Base-by-base conservation (phyloP, 2,329 filamentous ascomycete genomes). In the Zalaria sp. region DNA sequence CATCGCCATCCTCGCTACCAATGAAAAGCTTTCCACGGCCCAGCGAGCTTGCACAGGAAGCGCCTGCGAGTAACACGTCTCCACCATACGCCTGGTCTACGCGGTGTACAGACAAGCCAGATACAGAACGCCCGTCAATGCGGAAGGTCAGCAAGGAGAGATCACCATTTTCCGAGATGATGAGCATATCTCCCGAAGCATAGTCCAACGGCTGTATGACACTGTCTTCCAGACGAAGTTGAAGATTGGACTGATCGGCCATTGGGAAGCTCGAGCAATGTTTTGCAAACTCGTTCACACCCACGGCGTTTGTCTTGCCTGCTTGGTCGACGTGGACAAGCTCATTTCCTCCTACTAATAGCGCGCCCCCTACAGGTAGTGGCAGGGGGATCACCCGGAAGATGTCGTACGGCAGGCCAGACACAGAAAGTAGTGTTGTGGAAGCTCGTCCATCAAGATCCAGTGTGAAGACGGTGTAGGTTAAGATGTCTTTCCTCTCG, bases 251-350 rank as follows among this genome's bases (percentile, higher is more conserved):
- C 61, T 95, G 89, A 57, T 98, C 91, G 4, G 76, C 73, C 57
- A 98, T 77, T 39, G 81, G 76, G 53, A 95, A 96, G 0, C 81
- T 75, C 2, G 89, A 94, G 48, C 77, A 76, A 46, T 83, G 76
- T 57, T 80, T 85, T 4, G 88, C 81, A 63, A 94, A 93, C 29
- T 85, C 75, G 55, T 98, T 98, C 48, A 98, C 84, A 3, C 83
- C 89, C 44, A 96, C 82, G 2, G 87, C 89, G 54, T 86, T 94
- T 8, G 87, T 76, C 60, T 93, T 95, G 27, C 91, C 91, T 7
- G 86, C 86, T 67, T 98, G 91, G 56, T 96, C 89, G 49, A 98
- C 79, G 59, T 98, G 91, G 46, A 98, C 83, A 47, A 98, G 63
- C 57, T 95, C 87, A 57, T 98, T 96, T 38, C 75, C 72, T 27